Evolutionary conservation across 2,329 filamentous ascomycete species (phyloP).

Genomic region (Beauveria asiatica): DNA sequence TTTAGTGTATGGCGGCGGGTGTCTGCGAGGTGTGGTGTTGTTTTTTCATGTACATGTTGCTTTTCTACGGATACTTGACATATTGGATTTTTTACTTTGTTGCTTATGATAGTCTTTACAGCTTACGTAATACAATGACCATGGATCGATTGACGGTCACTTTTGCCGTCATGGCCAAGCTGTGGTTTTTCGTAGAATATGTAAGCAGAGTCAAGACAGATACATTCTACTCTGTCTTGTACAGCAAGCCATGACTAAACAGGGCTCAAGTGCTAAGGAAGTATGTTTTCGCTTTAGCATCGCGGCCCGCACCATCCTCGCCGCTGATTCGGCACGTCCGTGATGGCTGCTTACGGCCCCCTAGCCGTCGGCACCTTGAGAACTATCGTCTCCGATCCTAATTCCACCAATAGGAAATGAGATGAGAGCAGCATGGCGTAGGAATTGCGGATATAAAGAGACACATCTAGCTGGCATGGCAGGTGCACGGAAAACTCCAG

Average conservation of each 20-base stretch:
- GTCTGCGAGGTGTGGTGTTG: background rate
- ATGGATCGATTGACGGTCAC: too few species aligned
- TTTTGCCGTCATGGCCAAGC: too few species aligned
- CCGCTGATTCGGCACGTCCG: background rate
- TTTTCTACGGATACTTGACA: too few species aligned
- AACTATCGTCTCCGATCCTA: background rate
- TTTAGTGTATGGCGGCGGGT: background rate
- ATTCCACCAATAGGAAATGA: constrained; percentile 3
- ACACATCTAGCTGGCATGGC: background rate
- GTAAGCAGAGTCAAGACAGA: too few species aligned
- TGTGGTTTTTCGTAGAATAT: too few species aligned
- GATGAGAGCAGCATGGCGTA: background rate
- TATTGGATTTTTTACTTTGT: too few species aligned
- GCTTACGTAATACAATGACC: too few species aligned
- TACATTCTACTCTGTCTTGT: too few species aligned
- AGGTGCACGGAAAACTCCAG: background rate
- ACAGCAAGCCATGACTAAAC: too few species aligned
- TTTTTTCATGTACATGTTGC: background rate
- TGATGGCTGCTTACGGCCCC: background rate
- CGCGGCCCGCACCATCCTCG: background rate
- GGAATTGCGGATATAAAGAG: background rate
- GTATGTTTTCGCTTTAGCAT: background rate
- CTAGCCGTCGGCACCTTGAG: background rate
- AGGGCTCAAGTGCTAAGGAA: background rate
- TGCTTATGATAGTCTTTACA: too few species aligned